Evolutionary conservation across 2,329 filamentous ascomycete species (phyloP).

Genomic region (Cladosporium sp.): DNA sequence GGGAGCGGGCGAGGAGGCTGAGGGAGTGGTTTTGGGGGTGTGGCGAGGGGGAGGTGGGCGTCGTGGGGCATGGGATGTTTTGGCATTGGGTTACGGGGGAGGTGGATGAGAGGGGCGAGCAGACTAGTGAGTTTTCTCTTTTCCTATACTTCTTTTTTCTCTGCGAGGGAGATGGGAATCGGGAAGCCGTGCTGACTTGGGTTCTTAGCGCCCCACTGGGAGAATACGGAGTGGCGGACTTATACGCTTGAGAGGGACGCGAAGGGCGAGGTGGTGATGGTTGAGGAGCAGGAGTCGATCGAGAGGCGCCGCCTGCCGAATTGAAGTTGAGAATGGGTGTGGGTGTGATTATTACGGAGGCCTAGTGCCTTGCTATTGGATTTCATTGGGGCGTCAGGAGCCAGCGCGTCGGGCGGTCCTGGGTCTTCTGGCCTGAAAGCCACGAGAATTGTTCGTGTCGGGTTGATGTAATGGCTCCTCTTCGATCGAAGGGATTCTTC

Average conservation of each 20-base stretch:
- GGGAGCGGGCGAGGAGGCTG: conserved; percentile 13
- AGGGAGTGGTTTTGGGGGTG: conserved; percentile 8
- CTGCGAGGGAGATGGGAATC: no score
- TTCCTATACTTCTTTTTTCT: no score
- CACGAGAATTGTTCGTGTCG: no score
- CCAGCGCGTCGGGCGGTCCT: no score
- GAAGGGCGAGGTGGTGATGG: conserved; percentile 11
- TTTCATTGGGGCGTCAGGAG: no score
- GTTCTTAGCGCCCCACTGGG: conserved; percentile 13
- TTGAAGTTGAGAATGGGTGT: neutral
- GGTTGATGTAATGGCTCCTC: no score
- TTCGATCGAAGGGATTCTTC: no score
- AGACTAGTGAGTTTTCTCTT: conserved; percentile 1
- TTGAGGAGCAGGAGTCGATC: conserved; percentile 13
- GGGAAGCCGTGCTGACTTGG: neutral
- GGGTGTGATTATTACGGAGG: no score
- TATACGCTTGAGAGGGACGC: conserved; percentile 14
- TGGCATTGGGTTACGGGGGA: conserved; percentile 18
- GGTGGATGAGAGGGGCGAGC: conserved; percentile 13
- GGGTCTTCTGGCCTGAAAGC: no score
- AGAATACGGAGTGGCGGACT: conserved; percentile 18
- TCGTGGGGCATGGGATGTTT: conserved; percentile 20
- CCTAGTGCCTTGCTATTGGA: no score
- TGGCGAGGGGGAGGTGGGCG: conserved; percentile 18
- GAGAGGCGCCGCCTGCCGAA: neutral